A percentile compares a stretch with the other conserved stretches of the same genome.
These are phyloP conservation scores for Tulasnella sp. DNA, from an alignment of 768 basidiomycete genomes.

Conservation along the genomic window DNA sequence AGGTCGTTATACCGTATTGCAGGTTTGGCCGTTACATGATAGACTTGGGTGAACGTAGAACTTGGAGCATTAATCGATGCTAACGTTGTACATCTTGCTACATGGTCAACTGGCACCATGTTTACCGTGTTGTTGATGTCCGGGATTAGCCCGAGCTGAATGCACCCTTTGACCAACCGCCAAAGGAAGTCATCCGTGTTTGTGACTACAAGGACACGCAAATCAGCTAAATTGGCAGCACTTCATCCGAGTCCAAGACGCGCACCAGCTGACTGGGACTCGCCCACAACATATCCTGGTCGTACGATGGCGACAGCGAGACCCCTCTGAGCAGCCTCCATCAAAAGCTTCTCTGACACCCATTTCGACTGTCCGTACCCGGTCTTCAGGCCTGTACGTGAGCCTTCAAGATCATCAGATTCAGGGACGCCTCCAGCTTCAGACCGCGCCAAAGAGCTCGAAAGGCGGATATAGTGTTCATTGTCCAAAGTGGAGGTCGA, in stretches of 20 bases:
- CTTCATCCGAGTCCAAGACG: conserved; percentile 1
- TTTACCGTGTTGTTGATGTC: conserved; percentile 98
- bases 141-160: conserved; percentile 91
- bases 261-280: conserved; percentile 77
- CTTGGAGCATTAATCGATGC: conserved; percentile 53
- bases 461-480: conserved; percentile 78
- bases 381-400: conserved; percentile 59
- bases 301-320: conserved; percentile 78
- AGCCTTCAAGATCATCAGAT: conserved; percentile 79
- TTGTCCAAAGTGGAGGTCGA: conserved; percentile 94
- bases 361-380: conserved; percentile 98
- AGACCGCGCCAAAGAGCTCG: conserved; percentile 46
- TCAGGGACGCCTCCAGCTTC: conserved; percentile 59
- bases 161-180: conserved; percentile 96
- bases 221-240: neutral
- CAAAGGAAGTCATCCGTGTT: conserved; percentile 99
- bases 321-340: conserved; percentile 83
- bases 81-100: conserved; percentile 69
- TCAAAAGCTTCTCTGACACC: conserved; percentile 91
- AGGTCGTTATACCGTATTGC: conserved; percentile 83
- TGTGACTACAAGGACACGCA: conserved; percentile 47
- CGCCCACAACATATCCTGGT: conserved; percentile 93
- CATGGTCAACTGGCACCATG: conserved; percentile 96
- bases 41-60: conserved; percentile 24
- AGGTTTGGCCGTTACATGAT: conserved; percentile 81